Evolutionary conservation across 371 early-diverging fungal genomes (phyloP).

Genomic region (Funneliformis caledonium): DNA sequence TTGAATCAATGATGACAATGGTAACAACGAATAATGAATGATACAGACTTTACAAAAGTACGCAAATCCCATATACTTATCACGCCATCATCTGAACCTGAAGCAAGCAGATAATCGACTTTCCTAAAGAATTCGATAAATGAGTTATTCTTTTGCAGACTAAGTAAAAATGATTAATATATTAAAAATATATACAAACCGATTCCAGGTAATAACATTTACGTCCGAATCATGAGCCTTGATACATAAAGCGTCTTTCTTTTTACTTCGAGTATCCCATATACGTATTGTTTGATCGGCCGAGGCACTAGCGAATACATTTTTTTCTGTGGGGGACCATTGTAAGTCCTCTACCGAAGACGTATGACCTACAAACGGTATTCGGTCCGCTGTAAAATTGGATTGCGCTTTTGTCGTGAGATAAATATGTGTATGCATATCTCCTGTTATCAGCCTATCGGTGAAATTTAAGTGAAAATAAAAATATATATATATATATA

Average conservation of each 20-base stretch:
- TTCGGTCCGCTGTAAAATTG: constrained; percentile 71
- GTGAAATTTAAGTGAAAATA: constrained; percentile 3
- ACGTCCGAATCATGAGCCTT: constrained; percentile 88
- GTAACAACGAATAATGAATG: background rate
- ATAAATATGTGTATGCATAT: constrained; percentile 78
- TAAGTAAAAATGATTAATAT: background rate
- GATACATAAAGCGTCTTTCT: constrained; percentile 74
- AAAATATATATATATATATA: background rate
- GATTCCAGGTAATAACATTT: constrained; percentile 97
- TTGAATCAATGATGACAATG: background rate
- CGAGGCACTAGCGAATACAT: constrained; percentile 92
- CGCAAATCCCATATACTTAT: constrained; percentile 97
- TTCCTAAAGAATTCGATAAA: constrained; percentile 45
- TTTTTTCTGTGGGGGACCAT: constrained; percentile 91
- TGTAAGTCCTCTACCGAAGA: constrained; percentile 95
- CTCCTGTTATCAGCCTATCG: constrained; percentile 84
- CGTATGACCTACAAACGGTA: constrained; percentile 82
- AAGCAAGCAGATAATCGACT: constrained; percentile 84
- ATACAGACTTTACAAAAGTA: constrained; percentile 56
- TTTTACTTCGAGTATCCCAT: constrained; percentile 90
- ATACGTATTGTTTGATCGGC: constrained; percentile 90
- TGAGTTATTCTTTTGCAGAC: background rate
- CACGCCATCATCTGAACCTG: constrained; percentile 92
- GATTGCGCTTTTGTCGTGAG: constrained; percentile 70
- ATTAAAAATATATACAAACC: constrained; percentile 47